Evolutionary conservation across 2,329 filamentous ascomycete species (phyloP).

Genomic region (Venturia aucupariae): DNA sequence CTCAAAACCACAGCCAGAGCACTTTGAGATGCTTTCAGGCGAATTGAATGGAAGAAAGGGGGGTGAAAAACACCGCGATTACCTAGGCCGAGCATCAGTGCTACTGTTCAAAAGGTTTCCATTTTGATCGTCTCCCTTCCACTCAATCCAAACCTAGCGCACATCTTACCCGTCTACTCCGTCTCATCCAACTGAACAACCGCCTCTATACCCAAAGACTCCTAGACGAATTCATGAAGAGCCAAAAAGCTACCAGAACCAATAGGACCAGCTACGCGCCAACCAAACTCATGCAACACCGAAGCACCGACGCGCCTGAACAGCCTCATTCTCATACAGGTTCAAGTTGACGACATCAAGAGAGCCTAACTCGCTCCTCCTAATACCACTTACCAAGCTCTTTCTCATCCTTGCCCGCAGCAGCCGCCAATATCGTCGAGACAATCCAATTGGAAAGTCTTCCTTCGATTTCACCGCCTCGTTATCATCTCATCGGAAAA

Average conservation of each 20-base stretch:
- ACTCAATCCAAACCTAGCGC: not conserved
- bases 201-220: conserved; percentile 8
- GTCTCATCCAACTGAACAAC: conserved; percentile 14
- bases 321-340: conserved; percentile 20
- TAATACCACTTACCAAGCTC: conserved; percentile 22
- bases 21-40: too few relatives aligned
- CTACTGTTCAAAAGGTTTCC: too few relatives aligned
- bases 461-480: not conserved
- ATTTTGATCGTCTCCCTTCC: conserved; percentile 10
- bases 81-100: too few relatives aligned
- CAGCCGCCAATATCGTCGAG: conserved; percentile 14
- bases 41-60: too few relatives aligned
- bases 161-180: conserved; percentile 10
- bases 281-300: conserved; percentile 20
- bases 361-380: conserved; percentile 20
- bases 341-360: too few relatives aligned
- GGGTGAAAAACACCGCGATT: too few relatives aligned
- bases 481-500: conserved; percentile 6
- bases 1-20: too few relatives aligned
- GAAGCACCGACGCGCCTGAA: conserved; percentile 19
- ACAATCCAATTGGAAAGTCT: conserved; percentile 15
- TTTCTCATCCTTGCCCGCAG: not conserved
- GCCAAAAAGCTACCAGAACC: conserved; percentile 4
- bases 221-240: conserved; percentile 13
- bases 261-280: conserved; percentile 8